Evolutionary conservation across 1,139 yeast genomes (phyloP).

Genomic region (Sugiyamaella castrensis): DNA sequence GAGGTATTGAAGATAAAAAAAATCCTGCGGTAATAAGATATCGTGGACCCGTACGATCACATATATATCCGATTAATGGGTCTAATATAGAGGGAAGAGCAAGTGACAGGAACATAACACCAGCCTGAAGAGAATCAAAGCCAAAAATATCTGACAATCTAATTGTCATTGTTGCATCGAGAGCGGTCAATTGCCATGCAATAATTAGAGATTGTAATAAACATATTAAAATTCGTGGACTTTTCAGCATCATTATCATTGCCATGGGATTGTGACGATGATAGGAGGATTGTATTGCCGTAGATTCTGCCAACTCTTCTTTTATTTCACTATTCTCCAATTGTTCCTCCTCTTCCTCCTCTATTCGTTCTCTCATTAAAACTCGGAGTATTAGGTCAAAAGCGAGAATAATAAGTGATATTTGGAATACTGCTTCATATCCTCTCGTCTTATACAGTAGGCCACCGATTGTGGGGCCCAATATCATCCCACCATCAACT

Average conservation of each 20-base stretch:
- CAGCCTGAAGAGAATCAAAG: constrained; percentile 34
- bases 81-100: constrained; percentile 36
- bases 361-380: constrained; percentile 32
- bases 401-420: constrained; percentile 35
- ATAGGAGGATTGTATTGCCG: too few species aligned
- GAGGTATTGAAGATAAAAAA: constrained; percentile 27
- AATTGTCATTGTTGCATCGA: constrained; percentile 38
- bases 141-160: constrained; percentile 34
- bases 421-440: constrained; percentile 36
- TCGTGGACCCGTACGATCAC: constrained; percentile 35
- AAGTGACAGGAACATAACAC: constrained; percentile 36
- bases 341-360: neutral
- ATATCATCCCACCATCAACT: constrained; percentile 33
- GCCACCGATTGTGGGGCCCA: constrained; percentile 41
- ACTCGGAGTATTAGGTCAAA: constrained; percentile 35
- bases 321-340: neutral
- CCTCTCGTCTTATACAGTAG: constrained; percentile 36
- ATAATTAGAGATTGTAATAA: constrained; percentile 31
- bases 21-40: constrained; percentile 32
- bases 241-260: constrained; percentile 18
- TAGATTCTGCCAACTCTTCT: neutral
- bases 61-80: constrained; percentile 34
- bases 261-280: neutral
- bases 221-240: constrained; percentile 28
- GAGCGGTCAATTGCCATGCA: constrained; percentile 36